Percentiles rank a stretch among this genome's conserved stretches.
Evolutionary conservation across 2,329 filamentous ascomycete genomes (phyloP).

Genomic region (Didymella sp.): DNA sequence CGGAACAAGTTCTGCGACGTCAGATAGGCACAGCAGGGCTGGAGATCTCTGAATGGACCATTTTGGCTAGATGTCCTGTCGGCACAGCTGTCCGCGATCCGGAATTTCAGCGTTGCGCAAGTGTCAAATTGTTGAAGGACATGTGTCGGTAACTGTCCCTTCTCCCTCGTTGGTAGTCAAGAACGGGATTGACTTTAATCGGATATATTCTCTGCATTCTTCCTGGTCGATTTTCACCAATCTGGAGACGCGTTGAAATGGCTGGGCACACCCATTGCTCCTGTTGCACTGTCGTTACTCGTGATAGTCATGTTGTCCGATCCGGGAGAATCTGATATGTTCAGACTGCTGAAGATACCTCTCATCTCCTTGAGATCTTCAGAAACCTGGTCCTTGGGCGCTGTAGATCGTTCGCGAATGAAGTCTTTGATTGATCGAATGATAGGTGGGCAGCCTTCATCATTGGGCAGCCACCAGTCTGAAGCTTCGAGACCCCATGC

Average conservation of each 20-base stretch:
- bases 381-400: slow-evolving; percentile 57
- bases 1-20: slow-evolving; percentile 27
- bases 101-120: background rate
- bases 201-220: background rate
- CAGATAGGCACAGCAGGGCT: slow-evolving; percentile 28
- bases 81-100: slow-evolving; percentile 20
- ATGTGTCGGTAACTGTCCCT: background rate
- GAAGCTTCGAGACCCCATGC: slow-evolving; percentile 76
- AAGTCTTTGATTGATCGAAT: slow-evolving; percentile 80
- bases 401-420: slow-evolving; percentile 74
- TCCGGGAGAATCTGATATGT: slow-evolving; percentile 45
- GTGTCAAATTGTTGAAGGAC: background rate
- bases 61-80: slow-evolving; percentile 21
- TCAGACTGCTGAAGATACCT: slow-evolving; percentile 64
- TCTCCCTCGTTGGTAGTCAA: background rate
- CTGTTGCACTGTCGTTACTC: slow-evolving; percentile 26
- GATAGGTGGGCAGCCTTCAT: slow-evolving; percentile 75
- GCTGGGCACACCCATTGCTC: background rate
- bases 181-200: background rate
- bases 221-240: slow-evolving; percentile 2
- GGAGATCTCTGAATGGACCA: slow-evolving; percentile 25
- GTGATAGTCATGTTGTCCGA: slow-evolving; percentile 39
- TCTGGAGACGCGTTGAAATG: slow-evolving; percentile 9
- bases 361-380: slow-evolving; percentile 78
- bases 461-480: slow-evolving; percentile 88